Evolutionary conservation across 495 filamentous ascomycete genomes (phyloP).

Genomic region (Talaromyces thailandensis): DNA sequence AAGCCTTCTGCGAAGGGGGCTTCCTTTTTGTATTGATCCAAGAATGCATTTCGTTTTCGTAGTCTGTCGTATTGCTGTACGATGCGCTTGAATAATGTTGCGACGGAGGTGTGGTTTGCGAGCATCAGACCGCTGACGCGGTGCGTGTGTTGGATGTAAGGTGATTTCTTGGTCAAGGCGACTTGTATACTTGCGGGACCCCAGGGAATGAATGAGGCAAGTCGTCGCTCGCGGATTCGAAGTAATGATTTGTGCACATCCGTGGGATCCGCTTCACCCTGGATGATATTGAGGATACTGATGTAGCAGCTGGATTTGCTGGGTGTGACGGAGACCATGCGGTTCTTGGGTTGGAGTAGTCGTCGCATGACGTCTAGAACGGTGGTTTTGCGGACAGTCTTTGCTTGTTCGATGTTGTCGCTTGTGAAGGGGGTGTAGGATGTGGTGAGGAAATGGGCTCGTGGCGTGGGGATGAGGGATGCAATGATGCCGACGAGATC

Average conservation of each 20-base stretch:
- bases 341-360: constrained; percentile 92
- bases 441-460: constrained; percentile 96
- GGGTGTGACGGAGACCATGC: constrained; percentile 95
- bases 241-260: constrained; percentile 96
- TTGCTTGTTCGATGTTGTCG: constrained; percentile 90
- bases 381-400: constrained; percentile 94
- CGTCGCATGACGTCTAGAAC: constrained; percentile 96
- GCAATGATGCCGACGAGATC: constrained; percentile 95
- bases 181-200: constrained; percentile 98
- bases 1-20: constrained; percentile 82
- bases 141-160: constrained; percentile 78
- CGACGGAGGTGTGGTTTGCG: constrained; percentile 95
- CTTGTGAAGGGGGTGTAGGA: constrained; percentile 96
- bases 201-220: constrained; percentile 98
- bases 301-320: constrained; percentile 98
- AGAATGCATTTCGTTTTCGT: constrained; percentile 91
- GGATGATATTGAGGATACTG: constrained; percentile 96
- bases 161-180: constrained; percentile 89
- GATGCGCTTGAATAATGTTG: constrained; percentile 92
- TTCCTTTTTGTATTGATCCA: constrained; percentile 92
- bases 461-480: constrained; percentile 88
- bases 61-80: constrained; percentile 83
- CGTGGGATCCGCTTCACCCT: constrained; percentile 93
- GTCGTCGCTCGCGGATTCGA: constrained; percentile 85
- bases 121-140: constrained; percentile 95